A percentile compares a stretch with the other conserved stretches of the same genome.
Conservation (phyloP, 2,329 filamentous ascomycete species). For the Fragosphaeria purpurea region DNA sequence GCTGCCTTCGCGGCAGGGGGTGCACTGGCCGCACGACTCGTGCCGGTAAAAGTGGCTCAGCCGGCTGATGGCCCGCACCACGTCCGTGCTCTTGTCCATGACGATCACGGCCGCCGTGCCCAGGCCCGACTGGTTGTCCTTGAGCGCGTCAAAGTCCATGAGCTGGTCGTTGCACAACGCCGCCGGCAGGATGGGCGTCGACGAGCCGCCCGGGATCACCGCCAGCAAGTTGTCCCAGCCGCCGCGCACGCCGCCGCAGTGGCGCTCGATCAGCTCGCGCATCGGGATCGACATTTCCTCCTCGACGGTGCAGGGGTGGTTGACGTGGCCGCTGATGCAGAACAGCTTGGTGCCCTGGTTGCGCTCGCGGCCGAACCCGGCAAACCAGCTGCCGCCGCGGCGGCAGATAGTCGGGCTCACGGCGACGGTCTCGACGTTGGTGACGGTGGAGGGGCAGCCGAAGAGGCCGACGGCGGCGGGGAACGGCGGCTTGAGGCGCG, state of each 20-base stretch:
- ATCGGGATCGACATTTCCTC: slow-evolving; percentile 99
- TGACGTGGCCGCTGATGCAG: slow-evolving; percentile 97
- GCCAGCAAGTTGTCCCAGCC: slow-evolving; percentile 97
- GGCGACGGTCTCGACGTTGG: slow-evolving; percentile 95
- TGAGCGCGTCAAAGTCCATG: slow-evolving; percentile 98
- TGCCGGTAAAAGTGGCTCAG: slow-evolving; percentile 97
- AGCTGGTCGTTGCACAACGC: slow-evolving; percentile 83
- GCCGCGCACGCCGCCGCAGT: slow-evolving; percentile 92
- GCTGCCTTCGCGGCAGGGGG: slow-evolving; percentile 96
- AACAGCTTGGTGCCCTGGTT: slow-evolving; percentile 97
- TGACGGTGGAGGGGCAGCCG: slow-evolving; percentile 93
- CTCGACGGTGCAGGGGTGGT: slow-evolving; percentile 95
- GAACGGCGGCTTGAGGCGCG: slow-evolving; percentile 96
- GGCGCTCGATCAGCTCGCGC: slow-evolving; percentile 91
- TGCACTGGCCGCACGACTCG: slow-evolving; percentile 97
- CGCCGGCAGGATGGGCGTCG: slow-evolving; percentile 91
- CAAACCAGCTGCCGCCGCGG: slow-evolving; percentile 88
- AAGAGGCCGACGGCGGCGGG: slow-evolving; percentile 95
- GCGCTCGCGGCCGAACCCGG: slow-evolving; percentile 84
- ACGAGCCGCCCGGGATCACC: slow-evolving; percentile 91
- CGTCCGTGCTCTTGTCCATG: slow-evolving; percentile 96
- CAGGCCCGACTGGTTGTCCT: slow-evolving; percentile 94
- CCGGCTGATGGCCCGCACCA: slow-evolving; percentile 86
- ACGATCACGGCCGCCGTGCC: slow-evolving; percentile 97
- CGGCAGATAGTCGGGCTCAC: slow-evolving; percentile 94